These are phyloP conservation scores for Penicillium sp. DNA, from an alignment of 2,329 filamentous ascomycete species.

Conservation along the genomic window DNA sequence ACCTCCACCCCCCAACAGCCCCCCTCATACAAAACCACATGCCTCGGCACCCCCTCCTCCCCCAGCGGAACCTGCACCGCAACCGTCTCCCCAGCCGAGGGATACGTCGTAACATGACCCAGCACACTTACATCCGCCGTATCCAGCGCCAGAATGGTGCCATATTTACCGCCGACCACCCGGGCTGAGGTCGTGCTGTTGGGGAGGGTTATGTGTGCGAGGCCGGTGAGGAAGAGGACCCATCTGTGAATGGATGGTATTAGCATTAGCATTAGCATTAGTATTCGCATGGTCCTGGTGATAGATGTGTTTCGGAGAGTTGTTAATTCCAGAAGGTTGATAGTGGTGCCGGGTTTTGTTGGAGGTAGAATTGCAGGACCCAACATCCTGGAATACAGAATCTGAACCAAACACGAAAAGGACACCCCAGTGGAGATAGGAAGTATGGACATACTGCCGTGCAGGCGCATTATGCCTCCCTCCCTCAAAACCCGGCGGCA, in stretches of 20 bases:
- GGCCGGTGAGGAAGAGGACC: slow-evolving; percentile 44
- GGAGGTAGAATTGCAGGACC: too few species aligned
- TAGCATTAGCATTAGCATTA: neutral
- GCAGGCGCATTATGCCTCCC: slow-evolving; percentile 47
- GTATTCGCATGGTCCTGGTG: neutral
- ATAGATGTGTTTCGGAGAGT: neutral
- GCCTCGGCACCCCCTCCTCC: slow-evolving; percentile 37
- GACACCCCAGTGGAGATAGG: neutral
- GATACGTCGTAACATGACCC: slow-evolving; percentile 48
- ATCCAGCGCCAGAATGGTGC: slow-evolving; percentile 48
- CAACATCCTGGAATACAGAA: too few species aligned
- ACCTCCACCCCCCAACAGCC: slow-evolving; percentile 35
- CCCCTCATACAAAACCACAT: slow-evolving; percentile 45
- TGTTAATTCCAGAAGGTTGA: too few species aligned
- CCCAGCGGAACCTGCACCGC: slow-evolving; percentile 41
- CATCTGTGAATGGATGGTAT: slow-evolving; percentile 20
- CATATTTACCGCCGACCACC: slow-evolving; percentile 44
- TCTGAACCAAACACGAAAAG: neutral
- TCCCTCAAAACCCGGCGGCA: slow-evolving; percentile 43
- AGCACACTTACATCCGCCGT: slow-evolving; percentile 41
- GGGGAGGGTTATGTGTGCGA: slow-evolving; percentile 47
- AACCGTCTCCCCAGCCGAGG: slow-evolving; percentile 40
- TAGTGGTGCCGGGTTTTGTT: too few species aligned
- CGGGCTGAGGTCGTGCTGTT: slow-evolving; percentile 40
- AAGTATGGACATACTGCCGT: slow-evolving; percentile 39